These are phyloP conservation scores for Starmera dryadoides DNA, from an alignment of 805 yeast species.

Conservation along the genomic window DNA sequence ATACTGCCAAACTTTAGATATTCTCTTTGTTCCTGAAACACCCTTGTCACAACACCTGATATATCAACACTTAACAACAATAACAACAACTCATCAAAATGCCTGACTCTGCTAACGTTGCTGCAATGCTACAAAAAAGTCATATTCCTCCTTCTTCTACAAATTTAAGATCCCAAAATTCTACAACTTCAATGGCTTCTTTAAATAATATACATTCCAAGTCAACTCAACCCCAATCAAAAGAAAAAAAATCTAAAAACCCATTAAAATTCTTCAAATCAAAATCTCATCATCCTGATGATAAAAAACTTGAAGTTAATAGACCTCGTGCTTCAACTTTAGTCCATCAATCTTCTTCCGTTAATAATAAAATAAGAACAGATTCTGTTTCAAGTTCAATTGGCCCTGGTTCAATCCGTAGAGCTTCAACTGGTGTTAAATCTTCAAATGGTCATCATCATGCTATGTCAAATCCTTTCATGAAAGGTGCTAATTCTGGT, in stretches of 20 bases:
- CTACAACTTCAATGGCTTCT: too few relatives aligned
- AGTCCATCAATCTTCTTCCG: background rate
- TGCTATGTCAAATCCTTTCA: background rate
- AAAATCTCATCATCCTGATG: background rate
- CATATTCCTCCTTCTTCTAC: background rate
- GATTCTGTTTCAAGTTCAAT: background rate
- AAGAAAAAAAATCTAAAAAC: slow-evolving; percentile 1
- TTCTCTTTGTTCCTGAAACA: too few relatives aligned
- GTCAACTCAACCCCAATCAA: too few relatives aligned
- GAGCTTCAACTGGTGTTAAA: background rate
- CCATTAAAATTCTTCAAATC: slow-evolving; percentile 2
- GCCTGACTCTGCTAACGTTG: background rate
- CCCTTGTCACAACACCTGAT: too few relatives aligned
- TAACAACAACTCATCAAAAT: background rate
- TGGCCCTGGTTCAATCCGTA: background rate
- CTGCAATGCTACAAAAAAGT: background rate
- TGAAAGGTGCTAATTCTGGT: too few relatives aligned
- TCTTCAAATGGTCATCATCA: background rate
- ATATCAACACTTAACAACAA: background rate
- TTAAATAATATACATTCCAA: too few relatives aligned
- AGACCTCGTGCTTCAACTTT: background rate
- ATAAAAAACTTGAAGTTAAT: background rate
- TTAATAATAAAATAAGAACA: background rate
- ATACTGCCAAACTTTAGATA: too few relatives aligned
- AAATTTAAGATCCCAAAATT: too few relatives aligned